phyloP scores from a whole-genome alignment of 2,329 filamentous ascomycete species.

The Phaeophleospora eucalypticola region DNA sequence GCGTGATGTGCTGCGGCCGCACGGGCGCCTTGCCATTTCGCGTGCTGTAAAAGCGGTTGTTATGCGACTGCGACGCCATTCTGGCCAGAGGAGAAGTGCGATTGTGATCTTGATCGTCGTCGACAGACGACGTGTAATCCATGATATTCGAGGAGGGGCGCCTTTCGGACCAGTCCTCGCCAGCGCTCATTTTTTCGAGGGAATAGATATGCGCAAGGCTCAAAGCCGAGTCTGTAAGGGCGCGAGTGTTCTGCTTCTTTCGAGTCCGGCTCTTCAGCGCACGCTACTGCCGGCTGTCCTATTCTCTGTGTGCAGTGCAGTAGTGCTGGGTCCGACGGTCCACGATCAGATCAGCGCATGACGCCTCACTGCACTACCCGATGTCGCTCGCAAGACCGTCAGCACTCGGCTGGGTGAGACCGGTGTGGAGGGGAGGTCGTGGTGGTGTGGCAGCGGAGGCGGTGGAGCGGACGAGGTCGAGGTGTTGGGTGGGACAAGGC shows the following conservation, averaged over 20 bases:
- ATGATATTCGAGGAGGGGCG: conserved; percentile 26
- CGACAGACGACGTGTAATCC: conserved; percentile 26
- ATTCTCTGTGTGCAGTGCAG: too few relatives aligned
- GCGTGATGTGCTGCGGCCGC: conserved; percentile 44
- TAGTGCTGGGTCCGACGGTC: too few relatives aligned
- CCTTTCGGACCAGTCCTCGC: conserved; percentile 17
- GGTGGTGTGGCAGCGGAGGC: not conserved
- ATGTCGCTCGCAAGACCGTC: not conserved
- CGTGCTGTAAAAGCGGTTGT: conserved; percentile 30
- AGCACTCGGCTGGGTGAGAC: not conserved
- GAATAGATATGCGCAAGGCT: too few relatives aligned
- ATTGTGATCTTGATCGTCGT: conserved; percentile 16
- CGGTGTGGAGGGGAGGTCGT: not conserved
- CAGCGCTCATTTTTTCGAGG: not conserved
- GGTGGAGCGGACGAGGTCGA: not conserved
- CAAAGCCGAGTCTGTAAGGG: too few relatives aligned
- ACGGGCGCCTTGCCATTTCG: conserved; percentile 35
- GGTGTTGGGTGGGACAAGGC: not conserved
- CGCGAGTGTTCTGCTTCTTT: too few relatives aligned
- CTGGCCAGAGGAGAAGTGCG: conserved; percentile 26
- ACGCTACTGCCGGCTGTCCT: not conserved
- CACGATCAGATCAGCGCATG: not conserved
- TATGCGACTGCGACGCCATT: conserved; percentile 30
- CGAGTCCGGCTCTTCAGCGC: not conserved
- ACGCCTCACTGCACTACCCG: not conserved